Evolutionary conservation across 2,329 filamentous ascomycete species (phyloP).

Genomic region (Verticillium nubilum): DNA sequence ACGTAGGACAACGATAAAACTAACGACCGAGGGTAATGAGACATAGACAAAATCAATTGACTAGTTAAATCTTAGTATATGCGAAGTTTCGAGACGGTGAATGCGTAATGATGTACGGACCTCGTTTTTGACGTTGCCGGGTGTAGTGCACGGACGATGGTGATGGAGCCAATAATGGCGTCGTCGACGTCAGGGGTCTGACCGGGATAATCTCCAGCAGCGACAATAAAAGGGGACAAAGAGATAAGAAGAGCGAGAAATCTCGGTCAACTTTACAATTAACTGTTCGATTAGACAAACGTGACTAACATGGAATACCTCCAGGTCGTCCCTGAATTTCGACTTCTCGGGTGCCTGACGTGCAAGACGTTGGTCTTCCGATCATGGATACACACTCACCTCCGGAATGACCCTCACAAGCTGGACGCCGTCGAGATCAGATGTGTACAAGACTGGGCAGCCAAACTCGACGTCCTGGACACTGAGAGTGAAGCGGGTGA

Average conservation of each 20-base stretch:
- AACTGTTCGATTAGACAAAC: not conserved
- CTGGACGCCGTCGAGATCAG: not conserved
- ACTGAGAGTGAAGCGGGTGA: not conserved
- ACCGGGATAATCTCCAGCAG: not conserved
- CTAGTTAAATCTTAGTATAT: not conserved
- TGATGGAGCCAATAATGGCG: not conserved
- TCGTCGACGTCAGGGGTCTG: not conserved
- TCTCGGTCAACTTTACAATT: not conserved
- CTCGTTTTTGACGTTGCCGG: not conserved
- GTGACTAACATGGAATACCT: not conserved
- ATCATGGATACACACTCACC: not conserved
- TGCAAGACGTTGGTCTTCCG: not conserved
- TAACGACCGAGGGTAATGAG: not conserved
- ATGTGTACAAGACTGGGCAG: not conserved
- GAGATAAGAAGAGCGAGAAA: not conserved
- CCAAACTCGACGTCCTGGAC: not conserved
- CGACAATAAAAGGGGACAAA: not conserved
- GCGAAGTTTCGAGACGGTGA: not conserved
- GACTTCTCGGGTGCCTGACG: not conserved
- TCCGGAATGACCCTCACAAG: not conserved
- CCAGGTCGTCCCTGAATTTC: not conserved
- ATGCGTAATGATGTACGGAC: not conserved
- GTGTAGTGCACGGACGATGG: not conserved
- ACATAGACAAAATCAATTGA: not conserved
- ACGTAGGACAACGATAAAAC: not conserved